phyloP scores from a whole-genome alignment of 441 rosid genomes.

The Gossypium aridum region DNA sequence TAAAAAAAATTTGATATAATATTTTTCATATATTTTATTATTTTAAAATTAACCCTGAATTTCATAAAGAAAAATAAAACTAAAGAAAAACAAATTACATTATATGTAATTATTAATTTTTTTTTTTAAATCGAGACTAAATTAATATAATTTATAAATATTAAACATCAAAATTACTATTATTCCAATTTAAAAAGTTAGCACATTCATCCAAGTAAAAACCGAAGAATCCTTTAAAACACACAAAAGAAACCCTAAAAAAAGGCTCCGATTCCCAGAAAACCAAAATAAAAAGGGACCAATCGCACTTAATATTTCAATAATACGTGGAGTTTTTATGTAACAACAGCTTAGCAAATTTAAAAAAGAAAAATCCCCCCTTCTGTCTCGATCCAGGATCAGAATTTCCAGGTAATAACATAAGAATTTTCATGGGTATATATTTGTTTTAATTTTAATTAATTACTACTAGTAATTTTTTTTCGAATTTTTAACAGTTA shows the following conservation, averaged over 20 bases:
- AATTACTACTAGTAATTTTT: neutral
- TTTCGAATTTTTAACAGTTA: neutral
- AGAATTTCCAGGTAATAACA: conserved; percentile 15
- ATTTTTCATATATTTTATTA: too few relatives aligned
- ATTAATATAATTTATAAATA: too few relatives aligned
- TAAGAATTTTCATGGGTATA: neutral
- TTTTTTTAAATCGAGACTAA: too few relatives aligned
- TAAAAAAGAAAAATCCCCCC: too few relatives aligned
- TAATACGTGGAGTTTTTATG: neutral
- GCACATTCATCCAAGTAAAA: neutral
- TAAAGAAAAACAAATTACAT: too few relatives aligned
- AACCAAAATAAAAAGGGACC: neutral
- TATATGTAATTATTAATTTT: too few relatives aligned
- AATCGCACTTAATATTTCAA: neutral
- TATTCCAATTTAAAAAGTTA: too few relatives aligned
- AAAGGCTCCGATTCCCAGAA: neutral
- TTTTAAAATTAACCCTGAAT: too few relatives aligned
- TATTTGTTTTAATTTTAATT: neutral
- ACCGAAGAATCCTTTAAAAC: neutral
- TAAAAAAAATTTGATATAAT: too few relatives aligned
- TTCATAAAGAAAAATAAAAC: too few relatives aligned
- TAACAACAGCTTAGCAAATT: neutral
- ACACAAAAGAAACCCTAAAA: neutral
- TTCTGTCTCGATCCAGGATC: conserved; percentile 12
- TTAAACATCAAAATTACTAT: too few relatives aligned